Conservation (phyloP, 1,139 yeast genomes). For the Yarrowia galli region DNA sequence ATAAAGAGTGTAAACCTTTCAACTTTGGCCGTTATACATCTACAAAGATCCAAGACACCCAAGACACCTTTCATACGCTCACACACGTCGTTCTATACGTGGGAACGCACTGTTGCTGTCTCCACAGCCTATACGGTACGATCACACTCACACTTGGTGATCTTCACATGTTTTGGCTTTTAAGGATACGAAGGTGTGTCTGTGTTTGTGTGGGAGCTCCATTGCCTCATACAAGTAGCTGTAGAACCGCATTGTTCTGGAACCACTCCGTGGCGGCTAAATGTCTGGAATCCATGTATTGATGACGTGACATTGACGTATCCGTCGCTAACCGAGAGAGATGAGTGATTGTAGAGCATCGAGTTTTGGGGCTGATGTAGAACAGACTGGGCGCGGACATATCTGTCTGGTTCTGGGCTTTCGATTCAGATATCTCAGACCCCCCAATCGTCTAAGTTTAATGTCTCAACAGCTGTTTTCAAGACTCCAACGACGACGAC, state of each 20-base stretch:
- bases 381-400: background rate
- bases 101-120: conserved; percentile 11
- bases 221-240: background rate
- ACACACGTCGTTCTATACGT: conserved; percentile 1
- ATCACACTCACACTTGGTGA: background rate
- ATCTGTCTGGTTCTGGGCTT: background rate
- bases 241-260: conserved; percentile 2
- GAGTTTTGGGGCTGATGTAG: background rate
- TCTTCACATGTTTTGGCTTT: background rate
- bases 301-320: conserved; percentile 20
- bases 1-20: background rate
- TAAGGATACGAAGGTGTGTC: background rate
- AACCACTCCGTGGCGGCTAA: conserved; percentile 2
- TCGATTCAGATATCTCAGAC: background rate
- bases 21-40: background rate
- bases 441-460: background rate
- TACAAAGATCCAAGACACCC: conserved; percentile 3
- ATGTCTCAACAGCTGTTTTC: background rate
- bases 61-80: conserved; percentile 1
- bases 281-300: background rate
- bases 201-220: background rate
- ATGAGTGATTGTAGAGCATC: background rate
- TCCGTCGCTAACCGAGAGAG: conserved; percentile 16
- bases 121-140: conserved; percentile 7
- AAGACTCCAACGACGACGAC: background rate